These are phyloP conservation scores for Candida khao-thaluensis DNA, from an alignment of 805 yeast species.

Conservation along the genomic window DNA sequence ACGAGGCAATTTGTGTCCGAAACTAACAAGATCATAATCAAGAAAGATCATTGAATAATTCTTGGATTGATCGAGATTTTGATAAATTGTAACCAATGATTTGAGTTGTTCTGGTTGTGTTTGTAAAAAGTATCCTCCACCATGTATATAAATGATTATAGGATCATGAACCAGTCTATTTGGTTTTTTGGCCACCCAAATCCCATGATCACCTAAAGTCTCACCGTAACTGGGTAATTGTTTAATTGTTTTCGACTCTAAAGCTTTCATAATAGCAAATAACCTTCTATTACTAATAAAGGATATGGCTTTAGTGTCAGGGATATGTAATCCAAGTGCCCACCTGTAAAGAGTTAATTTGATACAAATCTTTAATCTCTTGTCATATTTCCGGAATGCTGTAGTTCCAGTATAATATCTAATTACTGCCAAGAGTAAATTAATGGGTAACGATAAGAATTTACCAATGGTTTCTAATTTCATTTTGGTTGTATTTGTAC, in stretches of 20 bases:
- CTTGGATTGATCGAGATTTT: constrained; percentile 22
- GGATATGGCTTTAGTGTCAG: constrained; percentile 9
- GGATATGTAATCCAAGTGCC: constrained; percentile 11
- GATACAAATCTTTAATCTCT: constrained; percentile 13
- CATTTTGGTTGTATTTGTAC: background rate
- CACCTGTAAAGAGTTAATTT: constrained; percentile 15
- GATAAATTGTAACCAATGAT: constrained; percentile 25
- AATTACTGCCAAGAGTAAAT: constrained; percentile 1
- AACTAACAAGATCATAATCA: constrained; percentile 29
- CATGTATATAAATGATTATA: constrained; percentile 33
- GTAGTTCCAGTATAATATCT: constrained; percentile 12
- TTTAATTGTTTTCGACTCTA: constrained; percentile 1
- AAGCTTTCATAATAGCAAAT: constrained; percentile 8
- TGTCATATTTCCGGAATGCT: constrained; percentile 14
- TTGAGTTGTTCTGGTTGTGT: constrained; percentile 29
- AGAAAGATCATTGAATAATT: constrained; percentile 24
- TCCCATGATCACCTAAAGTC: constrained; percentile 25
- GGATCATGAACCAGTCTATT: constrained; percentile 27
- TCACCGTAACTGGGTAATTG: constrained; percentile 33
- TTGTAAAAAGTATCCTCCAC: constrained; percentile 39
- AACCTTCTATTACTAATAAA: constrained; percentile 7
- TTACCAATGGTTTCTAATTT: background rate
- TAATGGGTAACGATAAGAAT: background rate
- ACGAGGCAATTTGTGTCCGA: constrained; percentile 29
- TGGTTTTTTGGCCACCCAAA: constrained; percentile 35